Percentiles rank a stretch among this genome's conserved stretches.
Conservation (phyloP, 176 grass and related monocot species). For the Cocos nucifera region DNA sequence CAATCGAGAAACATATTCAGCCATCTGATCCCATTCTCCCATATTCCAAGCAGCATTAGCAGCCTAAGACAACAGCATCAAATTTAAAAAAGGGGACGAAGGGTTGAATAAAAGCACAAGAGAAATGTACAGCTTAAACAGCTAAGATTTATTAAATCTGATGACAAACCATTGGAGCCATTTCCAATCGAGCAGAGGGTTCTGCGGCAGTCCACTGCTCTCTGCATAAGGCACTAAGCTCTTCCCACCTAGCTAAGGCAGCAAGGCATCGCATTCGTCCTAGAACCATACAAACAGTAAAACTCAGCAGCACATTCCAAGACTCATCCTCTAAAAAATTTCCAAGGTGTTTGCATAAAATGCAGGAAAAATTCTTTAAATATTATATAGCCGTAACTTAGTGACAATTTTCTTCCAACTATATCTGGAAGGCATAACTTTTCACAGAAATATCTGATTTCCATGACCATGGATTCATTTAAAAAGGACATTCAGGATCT, state of each 20-base stretch:
- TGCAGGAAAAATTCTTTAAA: too few species aligned
- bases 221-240: conserved; percentile 77
- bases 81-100: background rate
- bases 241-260: conserved; percentile 89
- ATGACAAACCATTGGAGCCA: conserved; percentile 83
- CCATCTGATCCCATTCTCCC: conserved; percentile 98
- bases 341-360: too few species aligned
- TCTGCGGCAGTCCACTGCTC: conserved; percentile 98
- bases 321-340: too few species aligned
- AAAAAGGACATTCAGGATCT: too few species aligned
- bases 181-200: conserved; percentile 80
- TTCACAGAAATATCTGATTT: too few species aligned
- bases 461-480: too few species aligned
- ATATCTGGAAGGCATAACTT: too few species aligned
- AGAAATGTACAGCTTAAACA: background rate
- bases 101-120: too few species aligned
- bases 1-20: conserved; percentile 84
- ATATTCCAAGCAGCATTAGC: conserved; percentile 97
- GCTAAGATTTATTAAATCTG: background rate
- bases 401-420: too few species aligned
- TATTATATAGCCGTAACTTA: too few species aligned
- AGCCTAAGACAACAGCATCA: conserved; percentile 38
- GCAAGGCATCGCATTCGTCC: conserved; percentile 95
- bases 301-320: too few species aligned
- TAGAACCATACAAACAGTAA: conserved; percentile 22